Evolutionary conservation across 441 rosid species (phyloP), one percentile per base, ranked within the genome.

Genomic region (Euphorbia schlechtendalii): DNA sequence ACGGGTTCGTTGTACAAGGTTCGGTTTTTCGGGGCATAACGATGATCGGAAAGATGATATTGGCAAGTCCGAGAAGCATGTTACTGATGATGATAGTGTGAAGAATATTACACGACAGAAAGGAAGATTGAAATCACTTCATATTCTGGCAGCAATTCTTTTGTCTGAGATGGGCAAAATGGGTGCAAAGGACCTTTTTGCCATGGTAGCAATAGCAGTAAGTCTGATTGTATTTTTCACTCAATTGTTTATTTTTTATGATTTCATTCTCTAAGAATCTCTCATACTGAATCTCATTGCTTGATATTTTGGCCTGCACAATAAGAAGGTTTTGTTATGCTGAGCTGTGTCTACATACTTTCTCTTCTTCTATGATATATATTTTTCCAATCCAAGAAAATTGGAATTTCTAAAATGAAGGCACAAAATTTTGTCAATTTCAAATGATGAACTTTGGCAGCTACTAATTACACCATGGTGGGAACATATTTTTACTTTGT

Each of bases 111-210:
- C 72, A 8, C 62, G 65, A 71, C 87, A 79, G 82, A 88, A 87
- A 80, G 86, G 83, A 59, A 90, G 95, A 69, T 73, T 87, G 46
- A 86, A 86, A 83, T 92, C 99, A 3, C 86, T 95, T 68, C 86
- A 83, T 78, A 82, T 86, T 71, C 81, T 95, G 61, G 83, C 88
- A 36, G 82, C 88, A 63, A 75, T 92, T 79, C 95, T 95, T 78
- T 78, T 88, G 58, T 90, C 96, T 57, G 77, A 83, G 70, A 95
- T 95, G 95, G 99, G 98, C 24, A 84, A 80, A 82, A 80, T 61
- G 69, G 99, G 99, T 71, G 92, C 88, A 63, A 87, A 84, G 72
- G 88, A 95, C 79, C 89, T 95, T 77, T 79, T 92, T 64, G 82
- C 96, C 49, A 74, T 95, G 76, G 78, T 86, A 55, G 97, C 76